These are phyloP conservation scores for Haplographium delicatum DNA, from an alignment of 495 filamentous ascomycete genomes.

Conservation along the genomic window DNA sequence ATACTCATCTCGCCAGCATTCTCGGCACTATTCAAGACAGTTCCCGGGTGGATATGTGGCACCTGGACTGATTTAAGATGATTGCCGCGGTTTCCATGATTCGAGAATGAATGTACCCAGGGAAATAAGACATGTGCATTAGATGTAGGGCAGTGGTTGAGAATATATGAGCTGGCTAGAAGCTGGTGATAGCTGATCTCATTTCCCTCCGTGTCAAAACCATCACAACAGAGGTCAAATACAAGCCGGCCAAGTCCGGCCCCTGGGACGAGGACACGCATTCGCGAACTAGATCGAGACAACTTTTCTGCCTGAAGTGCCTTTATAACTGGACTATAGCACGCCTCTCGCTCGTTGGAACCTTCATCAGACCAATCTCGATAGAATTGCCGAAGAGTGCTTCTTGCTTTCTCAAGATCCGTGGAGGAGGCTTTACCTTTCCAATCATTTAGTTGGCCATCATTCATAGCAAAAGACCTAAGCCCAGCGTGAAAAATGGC, in stretches of 20 bases:
- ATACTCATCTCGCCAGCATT: slow-evolving; percentile 69
- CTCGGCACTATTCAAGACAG: slow-evolving; percentile 17
- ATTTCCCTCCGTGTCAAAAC: slow-evolving; percentile 80
- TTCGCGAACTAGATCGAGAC: slow-evolving; percentile 25
- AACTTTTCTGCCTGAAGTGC: slow-evolving; percentile 17
- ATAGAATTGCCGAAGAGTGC: slow-evolving; percentile 87
- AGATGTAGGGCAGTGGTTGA: slow-evolving; percentile 55
- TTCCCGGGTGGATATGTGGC: slow-evolving; percentile 71
- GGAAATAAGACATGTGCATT: slow-evolving; percentile 65
- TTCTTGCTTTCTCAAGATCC: slow-evolving; percentile 86
- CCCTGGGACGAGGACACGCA: slow-evolving; percentile 79
- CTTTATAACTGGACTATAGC: slow-evolving; percentile 65
- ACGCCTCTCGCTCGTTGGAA: slow-evolving; percentile 61
- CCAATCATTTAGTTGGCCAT: slow-evolving; percentile 47
- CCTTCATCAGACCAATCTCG: slow-evolving; percentile 92
- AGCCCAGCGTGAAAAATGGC: slow-evolving; percentile 65
- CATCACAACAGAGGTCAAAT: slow-evolving; percentile 73
- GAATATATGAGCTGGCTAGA: slow-evolving; percentile 77
- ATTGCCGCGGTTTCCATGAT: slow-evolving; percentile 61
- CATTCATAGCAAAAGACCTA: slow-evolving; percentile 46
- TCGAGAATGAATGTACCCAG: slow-evolving; percentile 76
- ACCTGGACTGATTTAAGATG: slow-evolving; percentile 66
- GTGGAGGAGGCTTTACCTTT: slow-evolving; percentile 54
- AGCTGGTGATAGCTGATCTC: slow-evolving; percentile 95
- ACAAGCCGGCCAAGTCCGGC: slow-evolving; percentile 84